Base-by-base conservation (phyloP, 2,329 filamentous ascomycete species). In the Claviceps sp. region DNA sequence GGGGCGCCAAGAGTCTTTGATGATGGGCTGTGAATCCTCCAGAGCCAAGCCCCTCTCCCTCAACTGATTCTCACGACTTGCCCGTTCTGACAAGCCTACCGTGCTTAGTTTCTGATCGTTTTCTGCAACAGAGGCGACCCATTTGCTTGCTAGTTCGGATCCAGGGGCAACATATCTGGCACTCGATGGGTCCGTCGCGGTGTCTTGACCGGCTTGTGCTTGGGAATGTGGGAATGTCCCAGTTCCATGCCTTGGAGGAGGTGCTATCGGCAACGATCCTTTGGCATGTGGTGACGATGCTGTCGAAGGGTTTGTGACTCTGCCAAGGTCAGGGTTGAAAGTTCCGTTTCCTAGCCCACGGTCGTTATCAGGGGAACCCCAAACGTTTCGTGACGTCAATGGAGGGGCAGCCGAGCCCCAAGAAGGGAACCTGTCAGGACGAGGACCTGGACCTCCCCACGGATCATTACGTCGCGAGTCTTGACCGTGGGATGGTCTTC, bases 321-420 rank as follows among this genome's bases (percentile, higher is more conserved):
- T 71, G 30, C 73, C 75, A 49, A 84, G 72, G 57, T 81, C 79
- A 13, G 79, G 74, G 52, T 78, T 81, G 60, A 90, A 90, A 0
- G 85, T 88, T 44, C 86, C 86, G 63, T 90, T 90, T 3, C 86
- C 86, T 20, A 90, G 79, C 11, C 79, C 82, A 51, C 82, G 77
- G 57, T 87, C 82, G 59, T 78, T 83, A 51, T 80, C 79, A n/a
- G 82, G 83, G 44, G 84, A 80, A 18, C 82, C 85, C 86, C 86
- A 90, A 18, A 89, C 83, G 61, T 84, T 87, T 47, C 76, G 72
- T 13, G 72, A 65, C 11, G 30, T 34, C 30, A 70, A 56, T 45
- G 71, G 68, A 47, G 74, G 75, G 40, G 68, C 62, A 20, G 63
- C 62, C 30, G 69, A 61, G 30, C 68, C 69, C 79, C 80, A 82